Evolutionary conservation across 345 rosid genomes (phyloP).

Genomic region (Pugionium cornutum): DNA sequence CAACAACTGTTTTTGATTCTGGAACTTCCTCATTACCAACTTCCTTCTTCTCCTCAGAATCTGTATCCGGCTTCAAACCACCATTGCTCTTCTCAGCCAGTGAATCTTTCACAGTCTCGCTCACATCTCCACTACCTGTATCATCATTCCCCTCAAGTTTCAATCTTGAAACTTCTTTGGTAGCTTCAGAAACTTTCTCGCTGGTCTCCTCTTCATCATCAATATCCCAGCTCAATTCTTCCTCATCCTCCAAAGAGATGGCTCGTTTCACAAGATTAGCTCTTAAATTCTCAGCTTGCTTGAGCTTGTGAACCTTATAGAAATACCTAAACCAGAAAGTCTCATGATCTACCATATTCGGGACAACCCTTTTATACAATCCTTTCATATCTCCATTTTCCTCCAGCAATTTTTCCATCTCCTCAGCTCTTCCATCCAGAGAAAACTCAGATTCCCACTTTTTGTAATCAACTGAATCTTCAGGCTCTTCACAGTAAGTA

Average conservation of each 20-base stretch:
- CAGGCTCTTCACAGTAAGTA: conserved; percentile 1
- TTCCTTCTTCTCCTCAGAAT: not conserved
- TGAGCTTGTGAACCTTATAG: not conserved
- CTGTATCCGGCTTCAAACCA: not conserved
- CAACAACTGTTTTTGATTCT: not conserved
- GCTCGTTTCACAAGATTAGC: not conserved
- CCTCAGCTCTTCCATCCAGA: not conserved
- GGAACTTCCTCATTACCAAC: not conserved
- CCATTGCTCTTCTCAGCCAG: not conserved
- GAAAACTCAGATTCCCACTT: not conserved
- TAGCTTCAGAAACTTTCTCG: not conserved
- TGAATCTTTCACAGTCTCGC: not conserved
- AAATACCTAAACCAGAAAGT: not conserved
- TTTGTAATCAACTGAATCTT: not conserved
- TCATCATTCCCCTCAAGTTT: not conserved
- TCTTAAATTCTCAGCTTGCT: not conserved
- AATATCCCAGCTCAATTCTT: conserved; percentile 1
- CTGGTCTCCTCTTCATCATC: not conserved
- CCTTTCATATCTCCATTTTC: not conserved
- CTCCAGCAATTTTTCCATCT: not conserved
- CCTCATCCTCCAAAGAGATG: not conserved
- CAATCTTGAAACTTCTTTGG: not conserved
- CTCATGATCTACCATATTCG: not conserved
- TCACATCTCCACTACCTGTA: not conserved
- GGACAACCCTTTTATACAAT: not conserved